Conservation (phyloP, 1,284 basidiomycete genomes). For the Trichosporon faecale region DNA sequence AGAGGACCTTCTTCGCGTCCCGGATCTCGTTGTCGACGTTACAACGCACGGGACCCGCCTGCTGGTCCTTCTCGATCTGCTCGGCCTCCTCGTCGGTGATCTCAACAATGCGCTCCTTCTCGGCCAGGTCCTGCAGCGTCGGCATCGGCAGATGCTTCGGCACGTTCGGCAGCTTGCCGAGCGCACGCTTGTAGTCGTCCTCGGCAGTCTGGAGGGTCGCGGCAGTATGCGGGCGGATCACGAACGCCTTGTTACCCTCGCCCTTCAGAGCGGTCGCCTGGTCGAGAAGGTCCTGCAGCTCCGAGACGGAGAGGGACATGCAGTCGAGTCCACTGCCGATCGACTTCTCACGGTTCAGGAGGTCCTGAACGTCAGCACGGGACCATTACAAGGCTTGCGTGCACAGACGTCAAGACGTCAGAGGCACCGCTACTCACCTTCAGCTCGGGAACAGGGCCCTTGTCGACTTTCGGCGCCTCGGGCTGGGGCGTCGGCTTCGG, state of each 20-base stretch:
- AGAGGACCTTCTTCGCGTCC: constrained; percentile 40
- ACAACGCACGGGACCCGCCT: constrained; percentile 23
- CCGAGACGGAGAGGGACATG: not conserved
- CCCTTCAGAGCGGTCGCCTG: constrained; percentile 35
- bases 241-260: constrained; percentile 42
- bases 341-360: not conserved
- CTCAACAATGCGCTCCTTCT: constrained; percentile 17
- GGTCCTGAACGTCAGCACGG: not conserved
- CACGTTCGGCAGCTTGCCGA: constrained; percentile 31
- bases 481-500: not conserved
- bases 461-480: not conserved
- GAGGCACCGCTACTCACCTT: not conserved
- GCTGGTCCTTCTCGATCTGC: constrained; percentile 30
- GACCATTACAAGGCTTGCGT: not conserved
- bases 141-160: constrained; percentile 18
- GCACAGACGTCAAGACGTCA: not conserved
- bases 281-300: constrained; percentile 29
- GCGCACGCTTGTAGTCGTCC: constrained; percentile 35
- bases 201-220: constrained; percentile 31
- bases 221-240: constrained; percentile 28
- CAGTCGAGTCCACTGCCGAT: constrained; percentile 1
- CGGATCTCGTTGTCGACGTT: constrained; percentile 34
- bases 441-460: constrained; percentile 1
- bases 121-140: constrained; percentile 7
- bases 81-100: constrained; percentile 46